Evolutionary conservation across 176 grass and related monocot genomes (phyloP).

Genomic region (Pontederia paniculata): DNA sequence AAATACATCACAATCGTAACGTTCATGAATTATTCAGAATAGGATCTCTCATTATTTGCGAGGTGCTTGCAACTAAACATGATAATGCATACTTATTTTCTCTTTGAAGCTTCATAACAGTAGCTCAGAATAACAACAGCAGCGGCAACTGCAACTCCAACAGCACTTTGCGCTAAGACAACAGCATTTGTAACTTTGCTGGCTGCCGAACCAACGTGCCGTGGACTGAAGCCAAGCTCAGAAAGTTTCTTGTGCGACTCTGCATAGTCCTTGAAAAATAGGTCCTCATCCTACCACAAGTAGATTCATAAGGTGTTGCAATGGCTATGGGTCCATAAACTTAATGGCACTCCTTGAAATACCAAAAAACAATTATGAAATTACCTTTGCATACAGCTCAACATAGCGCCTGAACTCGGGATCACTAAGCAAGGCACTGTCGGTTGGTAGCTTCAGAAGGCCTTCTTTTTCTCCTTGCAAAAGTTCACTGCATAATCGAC

Average conservation of each 20-base stretch:
- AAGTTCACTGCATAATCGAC: constrained; percentile 34
- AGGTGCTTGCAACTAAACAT: too few species aligned
- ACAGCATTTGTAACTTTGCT: constrained; percentile 4
- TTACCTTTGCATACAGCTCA: constrained; percentile 41
- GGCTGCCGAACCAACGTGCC: constrained; percentile 17
- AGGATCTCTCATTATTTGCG: too few species aligned
- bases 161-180: constrained; percentile 45
- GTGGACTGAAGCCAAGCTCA: constrained; percentile 60
- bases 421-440: constrained; percentile 45
- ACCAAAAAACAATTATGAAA: background rate
- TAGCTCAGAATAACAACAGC: constrained; percentile 58
- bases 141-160: constrained; percentile 70
- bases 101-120: constrained; percentile 57
- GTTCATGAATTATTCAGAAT: too few species aligned
- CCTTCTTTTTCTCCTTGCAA: constrained; percentile 31
- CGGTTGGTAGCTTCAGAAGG: constrained; percentile 51
- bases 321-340: background rate
- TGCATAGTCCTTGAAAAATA: constrained; percentile 77
- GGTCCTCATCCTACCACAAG: constrained; percentile 57
- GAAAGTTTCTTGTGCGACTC: constrained; percentile 95
- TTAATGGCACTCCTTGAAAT: background rate
- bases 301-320: background rate
- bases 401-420: constrained; percentile 29
- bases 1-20: too few species aligned
- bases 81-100: constrained; percentile 6